Conservation (phyloP, 208 protist genomes). For the Phytomonas francai region DNA sequence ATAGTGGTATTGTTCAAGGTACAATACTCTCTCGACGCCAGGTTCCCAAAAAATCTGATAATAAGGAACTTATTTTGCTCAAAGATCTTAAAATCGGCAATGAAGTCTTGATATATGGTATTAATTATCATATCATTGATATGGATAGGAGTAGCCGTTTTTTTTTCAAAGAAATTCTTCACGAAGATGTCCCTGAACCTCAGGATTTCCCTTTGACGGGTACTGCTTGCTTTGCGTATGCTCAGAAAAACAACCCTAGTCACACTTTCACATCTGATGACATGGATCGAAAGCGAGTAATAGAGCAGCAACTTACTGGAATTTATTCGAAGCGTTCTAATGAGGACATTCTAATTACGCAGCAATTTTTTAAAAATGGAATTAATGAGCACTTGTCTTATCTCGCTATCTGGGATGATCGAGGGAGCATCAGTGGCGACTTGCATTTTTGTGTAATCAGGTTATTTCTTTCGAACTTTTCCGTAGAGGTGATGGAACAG, state of each 20-base stretch:
- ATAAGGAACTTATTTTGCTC: conserved; percentile 42
- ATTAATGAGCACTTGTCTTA: conserved; percentile 86
- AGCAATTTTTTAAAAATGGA: conserved; percentile 80
- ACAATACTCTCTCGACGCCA: conserved; percentile 71
- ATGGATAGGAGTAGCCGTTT: conserved; percentile 70
- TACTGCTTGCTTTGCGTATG: conserved; percentile 14
- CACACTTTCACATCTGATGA: conserved; percentile 70
- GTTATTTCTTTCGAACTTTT: conserved; percentile 70
- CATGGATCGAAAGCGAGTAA: conserved; percentile 78
- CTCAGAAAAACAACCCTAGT: conserved; percentile 20
- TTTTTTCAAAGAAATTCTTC: conserved; percentile 52
- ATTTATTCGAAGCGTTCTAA: conserved; percentile 86
- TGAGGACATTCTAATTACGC: conserved; percentile 73
- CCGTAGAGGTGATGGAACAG: conserved; percentile 69
- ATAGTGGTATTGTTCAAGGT: conserved; percentile 69
- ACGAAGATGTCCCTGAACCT: conserved; percentile 27
- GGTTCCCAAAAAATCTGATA: conserved; percentile 42
- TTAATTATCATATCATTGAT: conserved; percentile 69
- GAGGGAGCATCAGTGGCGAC: conserved; percentile 72
- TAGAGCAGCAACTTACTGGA: conserved; percentile 80
- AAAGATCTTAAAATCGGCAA: conserved; percentile 72
- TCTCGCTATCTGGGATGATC: conserved; percentile 86
- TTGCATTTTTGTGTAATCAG: conserved; percentile 68
- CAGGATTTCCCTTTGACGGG: conserved; percentile 38
- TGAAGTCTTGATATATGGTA: conserved; percentile 60